Percentiles rank a stretch among this genome's conserved stretches.
phyloP scores from a whole-genome alignment of 2,329 filamentous ascomycete genomes.

The Lasiodiplodia sp. region DNA sequence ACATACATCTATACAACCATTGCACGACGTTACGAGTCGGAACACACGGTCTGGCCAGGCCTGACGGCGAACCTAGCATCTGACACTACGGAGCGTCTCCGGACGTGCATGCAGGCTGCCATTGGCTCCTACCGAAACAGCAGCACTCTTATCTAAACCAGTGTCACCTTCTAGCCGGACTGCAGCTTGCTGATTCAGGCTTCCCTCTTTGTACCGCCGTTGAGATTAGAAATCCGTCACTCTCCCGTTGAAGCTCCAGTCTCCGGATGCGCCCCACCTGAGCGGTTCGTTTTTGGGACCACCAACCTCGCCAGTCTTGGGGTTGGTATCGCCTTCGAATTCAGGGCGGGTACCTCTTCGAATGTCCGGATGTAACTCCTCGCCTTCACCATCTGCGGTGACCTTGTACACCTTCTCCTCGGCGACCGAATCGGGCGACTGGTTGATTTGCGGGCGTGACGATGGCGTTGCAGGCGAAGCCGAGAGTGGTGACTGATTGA shows the following conservation, averaged over 20 bases:
- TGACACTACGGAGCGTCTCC: neutral
- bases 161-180: neutral
- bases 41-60: neutral
- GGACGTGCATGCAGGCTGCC: neutral
- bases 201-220: neutral
- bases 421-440: conserved; percentile 39
- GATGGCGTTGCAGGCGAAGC: conserved; percentile 38
- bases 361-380: conserved; percentile 74
- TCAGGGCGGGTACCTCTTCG: conserved; percentile 82
- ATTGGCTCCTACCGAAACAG: neutral
- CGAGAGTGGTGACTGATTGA: conserved; percentile 35
- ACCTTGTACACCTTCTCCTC: conserved; percentile 50
- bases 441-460: conserved; percentile 42
- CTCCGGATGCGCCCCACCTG: conserved; percentile 77
- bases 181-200: conserved; percentile 7
- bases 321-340: conserved; percentile 91
- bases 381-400: conserved; percentile 64
- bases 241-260: conserved; percentile 94
- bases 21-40: neutral
- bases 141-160: neutral
- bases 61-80: neutral
- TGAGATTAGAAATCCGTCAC: conserved; percentile 81
- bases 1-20: conserved; percentile 7
- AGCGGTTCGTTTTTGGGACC: conserved; percentile 97
- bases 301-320: conserved; percentile 92